Evolutionary conservation across 192 early-diverging fungal genomes (phyloP).

Genomic region (Entophlyctis luteolus): DNA sequence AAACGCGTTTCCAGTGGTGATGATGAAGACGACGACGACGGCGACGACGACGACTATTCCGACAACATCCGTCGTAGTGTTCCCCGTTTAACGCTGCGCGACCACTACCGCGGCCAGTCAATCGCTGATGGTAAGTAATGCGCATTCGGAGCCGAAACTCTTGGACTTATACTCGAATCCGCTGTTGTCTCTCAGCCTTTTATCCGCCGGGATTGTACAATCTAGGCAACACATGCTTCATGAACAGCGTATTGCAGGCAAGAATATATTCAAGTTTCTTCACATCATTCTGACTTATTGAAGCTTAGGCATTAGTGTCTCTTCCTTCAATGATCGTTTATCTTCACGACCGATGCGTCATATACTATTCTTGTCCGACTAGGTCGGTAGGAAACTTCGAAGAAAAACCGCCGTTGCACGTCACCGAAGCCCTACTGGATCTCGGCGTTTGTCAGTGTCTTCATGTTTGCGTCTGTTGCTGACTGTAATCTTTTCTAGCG

Average conservation of each 20-base stretch:
- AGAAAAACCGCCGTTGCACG: conserved; percentile 9
- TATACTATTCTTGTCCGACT: conserved; percentile 12
- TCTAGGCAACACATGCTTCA: conserved; percentile 83
- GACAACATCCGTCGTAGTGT: too few species aligned
- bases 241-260: conserved; percentile 83
- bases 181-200: conserved; percentile 10
- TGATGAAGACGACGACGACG: too few species aligned
- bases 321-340: conserved; percentile 38
- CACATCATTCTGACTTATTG: background rate
- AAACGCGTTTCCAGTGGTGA: too few species aligned
- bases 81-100: too few species aligned
- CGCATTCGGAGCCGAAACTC: too few species aligned
- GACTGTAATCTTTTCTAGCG: background rate
- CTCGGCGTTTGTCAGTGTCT: conserved; percentile 14
- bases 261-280: background rate
- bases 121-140: too few species aligned
- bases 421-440: conserved; percentile 27
- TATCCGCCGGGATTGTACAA: conserved; percentile 71
- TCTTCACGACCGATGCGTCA: conserved; percentile 20
- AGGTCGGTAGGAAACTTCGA: background rate
- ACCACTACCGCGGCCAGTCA: too few species aligned
- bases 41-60: too few species aligned
- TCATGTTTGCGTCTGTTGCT: background rate
- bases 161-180: too few species aligned
- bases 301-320: conserved; percentile 32